Base-by-base conservation (phyloP, 2,329 filamentous ascomycete species). In the Domatiomyces globalis region DNA sequence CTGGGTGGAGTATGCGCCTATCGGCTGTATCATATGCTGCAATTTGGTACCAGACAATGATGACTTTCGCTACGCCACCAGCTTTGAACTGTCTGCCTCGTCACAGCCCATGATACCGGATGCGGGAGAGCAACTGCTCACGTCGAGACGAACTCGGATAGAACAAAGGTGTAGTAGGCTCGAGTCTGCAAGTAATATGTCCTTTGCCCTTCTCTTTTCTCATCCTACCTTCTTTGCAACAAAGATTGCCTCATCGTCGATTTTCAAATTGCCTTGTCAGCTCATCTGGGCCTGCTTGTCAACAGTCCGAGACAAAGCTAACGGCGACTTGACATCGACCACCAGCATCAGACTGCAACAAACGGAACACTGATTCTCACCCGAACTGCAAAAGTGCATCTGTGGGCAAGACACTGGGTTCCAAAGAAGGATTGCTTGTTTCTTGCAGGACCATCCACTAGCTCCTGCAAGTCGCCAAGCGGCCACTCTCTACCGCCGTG, bases 231-330 rank as follows among this genome's bases (percentile, higher is more conserved):
- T 55, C 53, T 56, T 54, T 27, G 52, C 50, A 53, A 58, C 56
- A 58, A 58, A 58, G 56, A 44, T 58, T 49, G 25, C 45, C 27
- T 48, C 48, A 43, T 50, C 51, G 48, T 54, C 49, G 51, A 49
- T 45, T 15, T 54, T 54, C 46, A 58, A 52, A 53, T 55, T 54
- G 54, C 49, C 46, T 48, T 46, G 39, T 49, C 48, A 50, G 18
- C 43, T 48, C 48, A 17, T 43, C 51, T 49, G 54, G 52, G 51
- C 52, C 15, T 39, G 22, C 18, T 36, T 52, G 53, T 20, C 43
- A 45, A 45, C 10, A 10, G 17, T 18, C 45, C 20, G 54, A 57
- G 56, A 58, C 56, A 58, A 58, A 58, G 54, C 49, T 46, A 49
- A 10, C 51, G 42, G 42, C 43, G 43, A 10, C 50, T 51, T 42